A percentile compares a stretch with the other conserved stretches of the same genome.
Evolutionary conservation across 768 basidiomycete species (phyloP).

Genomic region (Calocera viscosa): DNA sequence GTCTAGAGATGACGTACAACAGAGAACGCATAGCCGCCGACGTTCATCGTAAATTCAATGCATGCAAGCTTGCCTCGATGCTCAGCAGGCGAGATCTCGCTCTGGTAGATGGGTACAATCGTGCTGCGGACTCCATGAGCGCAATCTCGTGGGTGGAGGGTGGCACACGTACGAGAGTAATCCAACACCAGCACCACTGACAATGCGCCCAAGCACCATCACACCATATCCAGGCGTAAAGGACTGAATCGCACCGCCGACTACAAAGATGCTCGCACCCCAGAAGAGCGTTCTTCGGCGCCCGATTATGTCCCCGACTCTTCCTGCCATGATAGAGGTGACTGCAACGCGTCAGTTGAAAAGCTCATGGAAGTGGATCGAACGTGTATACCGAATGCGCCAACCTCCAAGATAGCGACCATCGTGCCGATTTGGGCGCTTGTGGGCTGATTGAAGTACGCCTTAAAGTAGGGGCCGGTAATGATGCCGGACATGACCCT

Average conservation of each 20-base stretch:
- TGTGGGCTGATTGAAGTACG: slow-evolving; percentile 68
- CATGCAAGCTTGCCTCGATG: slow-evolving; percentile 86
- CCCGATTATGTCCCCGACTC: slow-evolving; percentile 76
- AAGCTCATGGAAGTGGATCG: background rate
- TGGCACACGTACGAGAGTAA: slow-evolving; percentile 49
- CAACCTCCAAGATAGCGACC: slow-evolving; percentile 89
- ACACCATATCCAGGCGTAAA: slow-evolving; percentile 62
- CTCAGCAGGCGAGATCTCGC: slow-evolving; percentile 86
- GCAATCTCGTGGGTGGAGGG: no score
- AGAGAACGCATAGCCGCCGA: slow-evolving; percentile 78
- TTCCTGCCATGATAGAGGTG: slow-evolving; percentile 79
- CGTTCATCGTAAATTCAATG: slow-evolving; percentile 91
- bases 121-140: slow-evolving; percentile 40
- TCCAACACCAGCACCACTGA: slow-evolving; percentile 84
- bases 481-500: slow-evolving; percentile 90
- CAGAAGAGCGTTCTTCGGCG: slow-evolving; percentile 70
- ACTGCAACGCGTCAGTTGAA: slow-evolving; percentile 33
- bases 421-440: slow-evolving; percentile 75
- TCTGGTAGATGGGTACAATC: slow-evolving; percentile 91
- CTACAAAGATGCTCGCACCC: slow-evolving; percentile 71
- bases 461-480: slow-evolving; percentile 68
- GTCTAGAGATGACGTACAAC: slow-evolving; percentile 45
- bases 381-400: slow-evolving; percentile 62
- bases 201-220: slow-evolving; percentile 73
- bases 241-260: slow-evolving; percentile 79